phyloP scores from a whole-genome alignment of 495 filamentous ascomycete species.

The Penicillium lagena region DNA sequence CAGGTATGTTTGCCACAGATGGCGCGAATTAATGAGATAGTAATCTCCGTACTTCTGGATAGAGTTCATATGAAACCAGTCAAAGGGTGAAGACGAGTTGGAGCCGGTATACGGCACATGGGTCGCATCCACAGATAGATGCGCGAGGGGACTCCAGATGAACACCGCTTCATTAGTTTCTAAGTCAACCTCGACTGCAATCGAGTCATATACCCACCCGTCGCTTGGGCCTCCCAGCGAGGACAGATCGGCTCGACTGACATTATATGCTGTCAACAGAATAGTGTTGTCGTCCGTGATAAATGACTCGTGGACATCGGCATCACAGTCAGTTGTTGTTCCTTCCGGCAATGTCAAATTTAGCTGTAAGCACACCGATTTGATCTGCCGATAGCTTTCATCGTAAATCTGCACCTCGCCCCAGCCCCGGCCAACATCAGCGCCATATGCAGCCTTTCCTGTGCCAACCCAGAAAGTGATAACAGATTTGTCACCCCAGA shows the following conservation, averaged over 20 bases:
- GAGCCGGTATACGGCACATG: neutral
- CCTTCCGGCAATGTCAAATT: neutral
- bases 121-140: slow-evolving; percentile 4
- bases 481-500: neutral
- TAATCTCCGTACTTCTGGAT: slow-evolving; percentile 16
- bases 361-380: neutral
- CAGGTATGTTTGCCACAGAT: slow-evolving; percentile 21
- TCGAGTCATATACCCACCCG: slow-evolving; percentile 36
- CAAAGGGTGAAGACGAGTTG: slow-evolving; percentile 12
- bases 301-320: slow-evolving; percentile 25
- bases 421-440: neutral
- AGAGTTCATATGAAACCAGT: slow-evolving; percentile 30
- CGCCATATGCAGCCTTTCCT: slow-evolving; percentile 1
- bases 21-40: slow-evolving; percentile 22
- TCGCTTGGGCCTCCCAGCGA: slow-evolving; percentile 26
- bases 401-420: neutral
- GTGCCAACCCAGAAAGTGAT: slow-evolving; percentile 7
- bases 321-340: neutral
- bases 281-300: slow-evolving; percentile 33
- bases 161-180: slow-evolving; percentile 19
- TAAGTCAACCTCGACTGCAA: slow-evolving; percentile 31
- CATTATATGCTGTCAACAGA: slow-evolving; percentile 37
- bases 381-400: neutral
- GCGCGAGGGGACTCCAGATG: slow-evolving; percentile 15
- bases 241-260: slow-evolving; percentile 27